These are phyloP conservation scores for Hypoxylon cercidicola DNA, from an alignment of 495 filamentous ascomycete species.

Conservation along the genomic window DNA sequence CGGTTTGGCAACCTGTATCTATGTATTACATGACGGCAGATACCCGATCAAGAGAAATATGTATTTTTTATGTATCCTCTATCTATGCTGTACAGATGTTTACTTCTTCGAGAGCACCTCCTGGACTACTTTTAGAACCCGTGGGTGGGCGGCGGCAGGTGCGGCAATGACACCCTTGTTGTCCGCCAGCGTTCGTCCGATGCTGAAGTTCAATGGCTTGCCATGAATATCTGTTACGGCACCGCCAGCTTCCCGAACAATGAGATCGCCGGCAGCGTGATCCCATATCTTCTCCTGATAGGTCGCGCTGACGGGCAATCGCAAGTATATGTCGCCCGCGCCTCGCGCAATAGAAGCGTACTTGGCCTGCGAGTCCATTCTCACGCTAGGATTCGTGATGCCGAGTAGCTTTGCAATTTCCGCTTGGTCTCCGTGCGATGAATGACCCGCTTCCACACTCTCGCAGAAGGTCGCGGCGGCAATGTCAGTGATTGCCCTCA, in stretches of 20 bases:
- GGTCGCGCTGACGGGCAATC: slow-evolving; percentile 80
- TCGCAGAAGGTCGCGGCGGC: slow-evolving; percentile 90
- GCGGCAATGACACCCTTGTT: slow-evolving; percentile 97
- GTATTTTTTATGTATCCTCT: slow-evolving; percentile 44
- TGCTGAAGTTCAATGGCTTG: slow-evolving; percentile 81
- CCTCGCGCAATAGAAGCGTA: slow-evolving; percentile 96
- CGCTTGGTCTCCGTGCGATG: slow-evolving; percentile 84
- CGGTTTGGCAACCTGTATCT: slow-evolving; percentile 40
- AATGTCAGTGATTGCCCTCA: slow-evolving; percentile 80
- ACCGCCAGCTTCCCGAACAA: slow-evolving; percentile 93
- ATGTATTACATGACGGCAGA: slow-evolving; percentile 45
- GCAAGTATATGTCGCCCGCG: slow-evolving; percentile 92
- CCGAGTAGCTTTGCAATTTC: slow-evolving; percentile 84
- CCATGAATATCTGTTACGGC: slow-evolving; percentile 88
- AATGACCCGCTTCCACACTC: slow-evolving; percentile 91
- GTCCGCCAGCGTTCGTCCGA: slow-evolving; percentile 82
- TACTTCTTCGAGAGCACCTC: slow-evolving; percentile 68
- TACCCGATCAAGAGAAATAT: slow-evolving; percentile 42
- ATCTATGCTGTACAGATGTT: slow-evolving; percentile 19
- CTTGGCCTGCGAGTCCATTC: slow-evolving; percentile 98
- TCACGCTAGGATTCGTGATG: slow-evolving; percentile 84
- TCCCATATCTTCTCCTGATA: slow-evolving; percentile 99
- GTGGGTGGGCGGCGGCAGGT: slow-evolving; percentile 73
- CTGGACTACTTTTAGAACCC: slow-evolving; percentile 85
- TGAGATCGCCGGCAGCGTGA: slow-evolving; percentile 94